Evolutionary conservation across 225 moss, liverwort and hornwort species (phyloP).

Genomic region (Pseudisothecium myosuroides): DNA sequence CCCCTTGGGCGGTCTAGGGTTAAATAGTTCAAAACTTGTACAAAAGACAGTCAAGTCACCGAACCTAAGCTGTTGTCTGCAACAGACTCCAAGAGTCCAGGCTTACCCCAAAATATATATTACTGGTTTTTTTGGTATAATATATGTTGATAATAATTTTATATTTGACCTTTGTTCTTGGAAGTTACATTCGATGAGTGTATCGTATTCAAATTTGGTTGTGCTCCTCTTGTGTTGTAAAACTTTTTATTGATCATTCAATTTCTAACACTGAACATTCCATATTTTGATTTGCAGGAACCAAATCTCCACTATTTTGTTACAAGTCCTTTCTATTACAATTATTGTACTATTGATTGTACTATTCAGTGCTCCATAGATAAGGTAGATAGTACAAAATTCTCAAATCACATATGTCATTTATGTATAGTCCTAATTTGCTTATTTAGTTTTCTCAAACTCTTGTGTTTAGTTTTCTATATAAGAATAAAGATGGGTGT

Average conservation of each 20-base stretch:
- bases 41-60: neutral
- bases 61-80: neutral
- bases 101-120: neutral
- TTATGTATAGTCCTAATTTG: fast-evolving
- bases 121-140: neutral
- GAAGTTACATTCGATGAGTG: neutral
- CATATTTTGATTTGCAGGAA: too few relatives aligned
- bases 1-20: too few relatives aligned
- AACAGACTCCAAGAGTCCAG: neutral
- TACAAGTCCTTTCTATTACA: too few relatives aligned
- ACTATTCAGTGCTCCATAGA: too few relatives aligned
- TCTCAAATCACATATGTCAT: too few relatives aligned
- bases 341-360: too few relatives aligned
- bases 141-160: neutral
- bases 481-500: neutral
- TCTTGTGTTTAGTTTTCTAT: neutral
- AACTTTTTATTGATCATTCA: neutral
- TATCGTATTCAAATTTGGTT: too few relatives aligned
- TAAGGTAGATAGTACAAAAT: too few relatives aligned
- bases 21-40: neutral
- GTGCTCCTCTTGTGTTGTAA: neutral
- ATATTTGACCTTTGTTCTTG: neutral
- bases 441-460: neutral
- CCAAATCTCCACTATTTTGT: too few relatives aligned
- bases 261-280: neutral